Base-by-base conservation (phyloP, 2,329 filamentous ascomycete genomes). In the Graphium sp. region DNA sequence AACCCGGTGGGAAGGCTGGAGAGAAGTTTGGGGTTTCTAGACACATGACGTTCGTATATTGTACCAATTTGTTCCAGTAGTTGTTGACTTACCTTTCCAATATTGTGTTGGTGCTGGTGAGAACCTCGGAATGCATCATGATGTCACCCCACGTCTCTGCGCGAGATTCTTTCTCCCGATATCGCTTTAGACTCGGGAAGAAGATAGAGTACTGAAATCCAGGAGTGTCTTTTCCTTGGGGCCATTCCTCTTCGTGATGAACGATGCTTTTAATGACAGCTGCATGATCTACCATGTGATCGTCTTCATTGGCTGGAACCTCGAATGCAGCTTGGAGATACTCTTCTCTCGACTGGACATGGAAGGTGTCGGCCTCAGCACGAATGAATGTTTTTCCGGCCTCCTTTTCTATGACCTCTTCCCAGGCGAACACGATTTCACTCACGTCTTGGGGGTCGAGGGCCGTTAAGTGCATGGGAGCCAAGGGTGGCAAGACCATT, bases 31-130 rank as follows among this genome's bases (percentile, higher is more conserved):
- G 73, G 68, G 45, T 98, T 98, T 41, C 76, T 81, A 32, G 0
- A 13, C 4, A 17, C 4, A 24, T n/a, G n/a, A n/a, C n/a, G n/a
- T n/a, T n/a, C n/a, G n/a, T n/a, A n/a, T n/a, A n/a, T n/a, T n/a
- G n/a, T n/a, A n/a, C n/a, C n/a, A n/a, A n/a, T n/a, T n/a, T n/a
- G n/a, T n/a, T n/a, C n/a, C n/a, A n/a, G n/a, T n/a, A n/a, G n/a
- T n/a, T n/a, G n/a, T n/a, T n/a, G n/a, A 40, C 54, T 37, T 49
- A 80, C 77, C 89, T 93, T 43, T 95, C 89, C 6, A 94, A 63
- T 5, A 95, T 60, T 0, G 85, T 93, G 52, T 87, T 93, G 17
- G 89, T 98, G 47, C 83, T 92, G 3, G 87, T 94, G 11, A 94
- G 64, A 6, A 93, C 83, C 48, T 94, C 83, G 30, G 79, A 85